phyloP scores from a whole-genome alignment of 345 rosid species.

The Nasturtium officinale region DNA sequence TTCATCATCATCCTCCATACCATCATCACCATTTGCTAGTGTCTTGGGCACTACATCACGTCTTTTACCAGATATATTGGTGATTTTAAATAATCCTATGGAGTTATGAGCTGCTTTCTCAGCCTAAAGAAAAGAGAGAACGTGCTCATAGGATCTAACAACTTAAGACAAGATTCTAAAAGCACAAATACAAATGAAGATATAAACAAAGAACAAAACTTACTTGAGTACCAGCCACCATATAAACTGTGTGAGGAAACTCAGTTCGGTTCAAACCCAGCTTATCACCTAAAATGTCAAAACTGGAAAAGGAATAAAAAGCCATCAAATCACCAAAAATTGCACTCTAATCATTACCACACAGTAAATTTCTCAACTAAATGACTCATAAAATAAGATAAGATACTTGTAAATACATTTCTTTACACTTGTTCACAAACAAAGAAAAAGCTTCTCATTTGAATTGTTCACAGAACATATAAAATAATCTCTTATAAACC shows the following conservation, averaged over 20 bases:
- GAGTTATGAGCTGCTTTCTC: slow-evolving; percentile 76
- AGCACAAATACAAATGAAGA: not conserved
- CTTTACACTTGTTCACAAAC: not conserved
- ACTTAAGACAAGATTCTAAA: not conserved
- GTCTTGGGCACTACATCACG: slow-evolving; percentile 67
- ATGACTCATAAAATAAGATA: not conserved
- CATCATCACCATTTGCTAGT: slow-evolving; percentile 53
- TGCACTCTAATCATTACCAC: not conserved
- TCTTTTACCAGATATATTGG: slow-evolving; percentile 80
- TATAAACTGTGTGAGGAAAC: slow-evolving; percentile 82
- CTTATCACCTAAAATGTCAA: slow-evolving; percentile 77
- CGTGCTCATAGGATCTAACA: not conserved
- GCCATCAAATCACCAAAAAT: slow-evolving; percentile 4
- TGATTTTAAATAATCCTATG: slow-evolving; percentile 75
- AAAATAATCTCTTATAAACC: not conserved
- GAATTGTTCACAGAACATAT: not conserved
- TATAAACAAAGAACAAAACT: slow-evolving; percentile 17
- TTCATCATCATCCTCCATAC: slow-evolving; percentile 55
- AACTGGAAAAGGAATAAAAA: slow-evolving; percentile 52
- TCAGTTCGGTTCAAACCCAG: slow-evolving; percentile 84
- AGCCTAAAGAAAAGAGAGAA: slow-evolving; percentile 55
- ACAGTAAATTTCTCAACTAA: not conserved
- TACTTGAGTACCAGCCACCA: slow-evolving; percentile 94
- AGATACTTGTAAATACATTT: not conserved
- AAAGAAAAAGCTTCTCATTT: slow-evolving; percentile 1